These are phyloP conservation scores for Syzygium syzygioides DNA, from an alignment of 441 rosid genomes.

Conservation along the genomic window DNA sequence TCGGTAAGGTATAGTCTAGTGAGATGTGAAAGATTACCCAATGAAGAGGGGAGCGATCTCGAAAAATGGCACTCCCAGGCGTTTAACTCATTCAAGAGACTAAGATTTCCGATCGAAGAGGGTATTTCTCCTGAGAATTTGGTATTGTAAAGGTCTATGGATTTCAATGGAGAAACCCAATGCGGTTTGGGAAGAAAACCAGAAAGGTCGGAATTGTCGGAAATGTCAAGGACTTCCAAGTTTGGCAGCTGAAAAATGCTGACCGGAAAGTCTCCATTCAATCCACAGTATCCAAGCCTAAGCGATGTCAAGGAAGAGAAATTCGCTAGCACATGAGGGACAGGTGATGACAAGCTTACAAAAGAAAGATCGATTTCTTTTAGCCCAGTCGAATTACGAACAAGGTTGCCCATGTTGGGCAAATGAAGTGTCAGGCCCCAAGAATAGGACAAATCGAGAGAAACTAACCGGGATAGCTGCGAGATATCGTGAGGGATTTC, in stretches of 20 bases:
- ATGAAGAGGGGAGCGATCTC: no score
- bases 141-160: accelerated
- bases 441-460: conserved; percentile 6
- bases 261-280: conserved; percentile 10
- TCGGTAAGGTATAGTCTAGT: accelerated
- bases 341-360: background rate
- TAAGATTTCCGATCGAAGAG: background rate
- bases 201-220: accelerated
- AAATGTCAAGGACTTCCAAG: background rate
- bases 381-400: conserved; percentile 12
- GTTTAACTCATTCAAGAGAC: no score
- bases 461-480: conserved; percentile 4
- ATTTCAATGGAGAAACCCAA: background rate
- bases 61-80: accelerated
- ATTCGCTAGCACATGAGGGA: background rate
- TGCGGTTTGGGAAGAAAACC: conserved; percentile 3
- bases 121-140: conserved; percentile 14
- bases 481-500: no score
- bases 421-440: background rate
- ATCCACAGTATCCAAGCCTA: background rate
- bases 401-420: background rate
- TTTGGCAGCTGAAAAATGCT: conserved; percentile 14
- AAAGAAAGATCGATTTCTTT: background rate
- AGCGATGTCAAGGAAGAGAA: conserved; percentile 2
- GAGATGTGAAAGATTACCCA: no score